These are phyloP conservation scores for Cryptococcus sp. DNA, from an alignment of 1,284 basidiomycete species.

Conservation along the genomic window DNA sequence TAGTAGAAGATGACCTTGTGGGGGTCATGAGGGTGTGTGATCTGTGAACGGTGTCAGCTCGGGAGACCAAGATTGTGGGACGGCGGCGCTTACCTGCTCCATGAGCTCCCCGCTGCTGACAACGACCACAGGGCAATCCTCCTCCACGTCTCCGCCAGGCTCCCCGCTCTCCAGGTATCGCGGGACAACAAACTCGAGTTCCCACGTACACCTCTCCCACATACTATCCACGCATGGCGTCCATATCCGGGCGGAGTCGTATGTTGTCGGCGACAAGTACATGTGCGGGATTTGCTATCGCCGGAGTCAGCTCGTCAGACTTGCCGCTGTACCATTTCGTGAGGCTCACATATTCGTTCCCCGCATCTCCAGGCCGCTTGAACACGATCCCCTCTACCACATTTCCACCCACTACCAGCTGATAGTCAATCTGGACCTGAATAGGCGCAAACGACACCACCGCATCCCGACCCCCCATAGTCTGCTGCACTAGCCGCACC, in stretches of 20 bases:
- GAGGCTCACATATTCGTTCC: conserved; percentile 61
- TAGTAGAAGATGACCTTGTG: conserved; percentile 94
- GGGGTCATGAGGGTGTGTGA: conserved; percentile 89
- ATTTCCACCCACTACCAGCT: conserved; percentile 35
- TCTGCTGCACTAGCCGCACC: conserved; percentile 49
- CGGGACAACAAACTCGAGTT: conserved; percentile 93
- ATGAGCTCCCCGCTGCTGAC: conserved; percentile 90
- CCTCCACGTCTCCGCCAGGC: conserved; percentile 51
- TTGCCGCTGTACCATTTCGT: background rate
- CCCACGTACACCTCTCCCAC: conserved; percentile 98
- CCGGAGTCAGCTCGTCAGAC: conserved; percentile 2
- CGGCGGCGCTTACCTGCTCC: conserved; percentile 66
- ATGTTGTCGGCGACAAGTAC: conserved; percentile 82
- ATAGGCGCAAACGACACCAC: conserved; percentile 38
- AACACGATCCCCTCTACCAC: conserved; percentile 47
- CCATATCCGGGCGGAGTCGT: conserved; percentile 92
- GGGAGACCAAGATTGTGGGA: background rate
- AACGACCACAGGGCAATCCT: conserved; percentile 74
- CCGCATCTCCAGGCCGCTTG: conserved; percentile 39
- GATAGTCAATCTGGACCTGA: conserved; percentile 47
- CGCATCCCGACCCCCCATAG: conserved; percentile 16
- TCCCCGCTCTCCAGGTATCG: conserved; percentile 68
- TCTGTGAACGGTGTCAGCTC: conserved; percentile 52
- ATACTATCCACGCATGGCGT: conserved; percentile 92
- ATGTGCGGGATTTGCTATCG: conserved; percentile 82